Evolutionary conservation across 2,329 filamentous ascomycete species (phyloP), one percentile per base, ranked within the genome.

Genomic region (Furcasterigmium sp.): DNA sequence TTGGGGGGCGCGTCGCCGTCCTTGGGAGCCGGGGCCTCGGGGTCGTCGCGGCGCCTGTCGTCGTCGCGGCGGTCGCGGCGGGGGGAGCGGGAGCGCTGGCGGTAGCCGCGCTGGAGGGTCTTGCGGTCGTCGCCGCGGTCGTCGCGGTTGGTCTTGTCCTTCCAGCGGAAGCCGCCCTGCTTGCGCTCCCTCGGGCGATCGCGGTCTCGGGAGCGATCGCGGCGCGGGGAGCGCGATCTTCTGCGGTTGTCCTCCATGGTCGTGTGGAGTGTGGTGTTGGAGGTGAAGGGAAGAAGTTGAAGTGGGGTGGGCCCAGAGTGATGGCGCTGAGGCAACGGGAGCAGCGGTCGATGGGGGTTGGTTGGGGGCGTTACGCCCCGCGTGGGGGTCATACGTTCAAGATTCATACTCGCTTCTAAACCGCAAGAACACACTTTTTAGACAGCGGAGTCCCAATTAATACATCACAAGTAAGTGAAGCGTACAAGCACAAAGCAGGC

Each of bases 151-250:
- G 73, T 68, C 53, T 70, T 75, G 42, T 78, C 75, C 53, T 82
- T 83, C 69, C 74, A 82, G 51, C 72, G 72, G 52, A 82, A 78
- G 9, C 77, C 76, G 44, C 48, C 48, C 36, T 50, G 48, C 13
- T 49, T 49, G 20, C 39, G 29, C 30, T 41, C 39, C 32, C 30
- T 41, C 2, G 44, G 46, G 1, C 42, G 42, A 3, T 46, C 43
- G 32, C 44, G 32, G 3, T 48, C 46, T 14, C 30, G 25, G 6
- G 45, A 45, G 11, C 48, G 46, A 20, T 44, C 42, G 17, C 41
- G 46, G 34, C 48, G 46, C 14, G 48, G 48, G 9, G 48, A 50
- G 36, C 46, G 46, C 15, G 46, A 49, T 37, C 44, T 47, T 35
- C 39, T 43, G 11, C 46, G 42, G 41, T 36, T 44, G 18, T 50